Conservation (phyloP, 2,329 filamentous ascomycete genomes). For the Grosmannia clavigera region DNA sequence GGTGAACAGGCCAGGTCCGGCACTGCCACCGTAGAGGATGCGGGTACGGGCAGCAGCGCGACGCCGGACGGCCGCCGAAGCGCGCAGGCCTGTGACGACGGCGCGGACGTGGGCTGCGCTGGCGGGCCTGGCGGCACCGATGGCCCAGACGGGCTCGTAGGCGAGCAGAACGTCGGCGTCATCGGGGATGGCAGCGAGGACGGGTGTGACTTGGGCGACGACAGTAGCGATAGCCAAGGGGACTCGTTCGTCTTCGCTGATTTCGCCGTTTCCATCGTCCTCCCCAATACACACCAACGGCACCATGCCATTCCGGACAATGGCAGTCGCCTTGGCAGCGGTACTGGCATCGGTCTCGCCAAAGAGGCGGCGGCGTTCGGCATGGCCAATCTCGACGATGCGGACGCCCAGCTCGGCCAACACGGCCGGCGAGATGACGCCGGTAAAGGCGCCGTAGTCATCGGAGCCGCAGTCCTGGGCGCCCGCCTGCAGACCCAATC, state of each 20-base stretch:
- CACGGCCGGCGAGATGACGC: conserved; percentile 59
- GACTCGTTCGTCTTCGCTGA: neutral
- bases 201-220: conserved; percentile 48
- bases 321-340: conserved; percentile 57
- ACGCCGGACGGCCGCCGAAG: conserved; percentile 35
- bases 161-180: conserved; percentile 62
- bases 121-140: conserved; percentile 62
- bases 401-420: conserved; percentile 55
- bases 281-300: conserved; percentile 77
- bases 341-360: conserved; percentile 60
- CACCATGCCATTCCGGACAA: conserved; percentile 55
- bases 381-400: conserved; percentile 71
- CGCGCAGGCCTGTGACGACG: conserved; percentile 53
- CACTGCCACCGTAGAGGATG: conserved; percentile 73
- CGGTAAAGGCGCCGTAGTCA: conserved; percentile 61
- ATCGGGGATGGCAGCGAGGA: conserved; percentile 47
- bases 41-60: conserved; percentile 40
- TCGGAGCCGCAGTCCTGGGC: conserved; percentile 67
- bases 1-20: conserved; percentile 64
- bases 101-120: conserved; percentile 58
- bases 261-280: conserved; percentile 13
- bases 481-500: conserved; percentile 47
- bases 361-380: conserved; percentile 61
- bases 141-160: conserved; percentile 85
- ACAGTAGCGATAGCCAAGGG: conserved; percentile 54